Percentiles rank a stretch among this genome's conserved stretches.
Evolutionary conservation across 768 basidiomycete genomes (phyloP).

Genomic region (Kwoniella pini): DNA sequence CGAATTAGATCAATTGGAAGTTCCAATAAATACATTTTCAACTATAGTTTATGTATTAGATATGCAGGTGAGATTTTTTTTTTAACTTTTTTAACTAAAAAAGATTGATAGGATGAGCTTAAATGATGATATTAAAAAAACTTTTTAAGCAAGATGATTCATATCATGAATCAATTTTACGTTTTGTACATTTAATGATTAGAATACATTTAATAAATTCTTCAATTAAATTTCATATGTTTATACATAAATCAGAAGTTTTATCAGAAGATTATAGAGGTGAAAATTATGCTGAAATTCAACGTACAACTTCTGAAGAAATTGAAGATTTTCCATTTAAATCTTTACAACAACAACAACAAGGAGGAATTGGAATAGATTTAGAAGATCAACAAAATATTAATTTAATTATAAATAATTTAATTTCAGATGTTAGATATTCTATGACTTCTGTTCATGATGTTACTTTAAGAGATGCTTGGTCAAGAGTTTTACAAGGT

Average conservation of each 20-base stretch:
- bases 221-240: slow-evolving; percentile 78
- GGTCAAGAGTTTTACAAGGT: slow-evolving; percentile 84
- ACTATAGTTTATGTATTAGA: slow-evolving; percentile 92
- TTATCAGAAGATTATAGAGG: slow-evolving; percentile 83
- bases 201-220: slow-evolving; percentile 75
- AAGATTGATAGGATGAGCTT: background rate
- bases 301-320: slow-evolving; percentile 80
- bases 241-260: slow-evolving; percentile 93
- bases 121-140: background rate
- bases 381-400: slow-evolving; percentile 66
- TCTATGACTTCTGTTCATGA: slow-evolving; percentile 92
- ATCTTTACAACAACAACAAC: slow-evolving; percentile 21
- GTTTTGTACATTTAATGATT: slow-evolving; percentile 77
- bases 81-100: background rate
- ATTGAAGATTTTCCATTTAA: slow-evolving; percentile 64
- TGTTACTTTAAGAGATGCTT: slow-evolving; percentile 85
- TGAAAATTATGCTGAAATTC: slow-evolving; percentile 88
- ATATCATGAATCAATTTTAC: slow-evolving; percentile 78
- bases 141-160: slow-evolving; percentile 58
- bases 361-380: slow-evolving; percentile 21
- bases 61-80: slow-evolving; percentile 68
- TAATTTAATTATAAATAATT: slow-evolving; percentile 59
- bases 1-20: slow-evolving; percentile 69
- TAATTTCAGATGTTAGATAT: slow-evolving; percentile 65
- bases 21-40: slow-evolving; percentile 74